A percentile compares a stretch with the other conserved stretches of the same genome.
These are phyloP conservation scores for Dryadomyces quercivorus DNA, from an alignment of 2,329 filamentous ascomycete species.

Conservation along the genomic window DNA sequence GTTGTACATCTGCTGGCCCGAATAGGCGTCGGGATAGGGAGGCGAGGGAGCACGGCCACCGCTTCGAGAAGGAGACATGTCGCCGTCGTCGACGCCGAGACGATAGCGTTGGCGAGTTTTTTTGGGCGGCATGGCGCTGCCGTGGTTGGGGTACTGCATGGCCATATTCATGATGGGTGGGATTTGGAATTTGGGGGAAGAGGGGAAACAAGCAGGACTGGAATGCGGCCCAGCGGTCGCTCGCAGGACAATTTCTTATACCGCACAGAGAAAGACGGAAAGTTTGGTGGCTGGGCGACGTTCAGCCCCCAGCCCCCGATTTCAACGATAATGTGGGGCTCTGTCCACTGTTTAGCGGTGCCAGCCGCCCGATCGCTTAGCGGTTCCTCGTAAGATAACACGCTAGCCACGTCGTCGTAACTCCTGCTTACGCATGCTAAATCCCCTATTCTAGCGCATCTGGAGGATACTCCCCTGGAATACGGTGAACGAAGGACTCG, in stretches of 20 bases:
- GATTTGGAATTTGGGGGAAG: too few species aligned
- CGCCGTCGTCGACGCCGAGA: neutral
- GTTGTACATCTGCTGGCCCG: neutral
- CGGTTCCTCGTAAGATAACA: neutral
- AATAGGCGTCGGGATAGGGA: neutral
- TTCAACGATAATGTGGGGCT: neutral
- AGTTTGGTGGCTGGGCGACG: neutral
- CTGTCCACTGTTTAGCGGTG: neutral
- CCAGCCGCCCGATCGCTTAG: neutral
- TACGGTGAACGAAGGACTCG: too few species aligned
- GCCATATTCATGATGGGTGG: neutral
- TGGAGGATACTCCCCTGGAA: too few species aligned
- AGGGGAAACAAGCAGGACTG: neutral
- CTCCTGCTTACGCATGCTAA: too few species aligned
- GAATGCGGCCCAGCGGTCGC: neutral
- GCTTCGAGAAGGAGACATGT: neutral
- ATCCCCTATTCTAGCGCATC: too few species aligned
- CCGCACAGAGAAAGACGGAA: neutral
- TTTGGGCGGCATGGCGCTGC: neutral
- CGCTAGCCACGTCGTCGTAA: neutral
- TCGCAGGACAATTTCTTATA: neutral
- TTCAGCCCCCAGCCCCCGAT: neutral
- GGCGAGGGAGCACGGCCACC: neutral
- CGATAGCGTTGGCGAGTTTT: slow-evolving; percentile 3
- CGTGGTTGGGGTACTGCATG: neutral